phyloP scores from a whole-genome alignment of 176 grass and related monocot species.

The Carex littledalei region DNA sequence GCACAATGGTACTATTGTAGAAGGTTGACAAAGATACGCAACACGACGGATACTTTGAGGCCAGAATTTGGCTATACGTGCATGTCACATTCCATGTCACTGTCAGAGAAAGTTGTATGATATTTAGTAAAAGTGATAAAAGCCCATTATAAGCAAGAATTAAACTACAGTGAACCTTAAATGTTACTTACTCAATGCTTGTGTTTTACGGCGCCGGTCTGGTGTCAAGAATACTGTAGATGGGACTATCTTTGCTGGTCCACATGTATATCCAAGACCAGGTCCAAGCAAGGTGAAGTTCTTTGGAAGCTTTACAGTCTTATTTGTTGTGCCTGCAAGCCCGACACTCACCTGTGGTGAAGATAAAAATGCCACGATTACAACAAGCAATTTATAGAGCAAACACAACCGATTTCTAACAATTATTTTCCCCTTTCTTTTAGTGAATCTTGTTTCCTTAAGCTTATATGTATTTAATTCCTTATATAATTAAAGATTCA shows the following conservation, averaged over 20 bases:
- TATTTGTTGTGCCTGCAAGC: conserved; percentile 76
- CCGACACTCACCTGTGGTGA: conserved; percentile 53
- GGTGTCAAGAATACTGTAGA: conserved; percentile 59
- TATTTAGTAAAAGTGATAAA: background rate
- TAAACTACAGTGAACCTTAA: background rate
- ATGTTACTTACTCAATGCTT: conserved; percentile 64
- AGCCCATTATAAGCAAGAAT: background rate
- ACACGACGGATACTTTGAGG: conserved; percentile 62
- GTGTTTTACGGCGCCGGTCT: conserved; percentile 61
- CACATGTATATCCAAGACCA: conserved; percentile 75
- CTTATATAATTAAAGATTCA: background rate
- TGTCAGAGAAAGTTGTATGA: conserved; percentile 18
- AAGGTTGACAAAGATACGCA: conserved; percentile 93
- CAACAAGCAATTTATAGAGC: background rate
- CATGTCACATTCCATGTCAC: conserved; percentile 89
- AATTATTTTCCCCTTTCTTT: background rate
- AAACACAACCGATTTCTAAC: background rate
- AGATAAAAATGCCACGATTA: background rate
- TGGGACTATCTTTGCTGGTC: conserved; percentile 50
- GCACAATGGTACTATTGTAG: conserved; percentile 86
- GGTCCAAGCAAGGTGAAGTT: conserved; percentile 78
- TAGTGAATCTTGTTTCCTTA: background rate
- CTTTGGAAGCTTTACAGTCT: conserved; percentile 74
- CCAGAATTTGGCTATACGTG: conserved; percentile 74
- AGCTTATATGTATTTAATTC: background rate